Conservation (phyloP, 78 protist genomes). For the Planoprotostelium fungivorum region DNA sequence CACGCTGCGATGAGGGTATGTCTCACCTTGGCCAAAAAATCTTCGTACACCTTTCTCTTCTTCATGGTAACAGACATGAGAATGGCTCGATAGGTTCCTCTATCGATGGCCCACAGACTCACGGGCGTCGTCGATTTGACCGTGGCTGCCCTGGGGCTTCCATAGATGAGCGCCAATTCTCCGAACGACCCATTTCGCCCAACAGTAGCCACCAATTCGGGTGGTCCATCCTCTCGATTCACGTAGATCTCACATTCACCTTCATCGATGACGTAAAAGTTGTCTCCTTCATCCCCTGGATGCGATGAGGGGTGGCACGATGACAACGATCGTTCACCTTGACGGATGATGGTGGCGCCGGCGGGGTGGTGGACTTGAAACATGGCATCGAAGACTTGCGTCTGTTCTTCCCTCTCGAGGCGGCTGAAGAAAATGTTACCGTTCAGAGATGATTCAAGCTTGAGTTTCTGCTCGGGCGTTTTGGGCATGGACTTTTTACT, state of each 20-base stretch:
- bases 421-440: conserved; percentile 50
- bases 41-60: conserved; percentile 79
- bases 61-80: conserved; percentile 69
- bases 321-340: conserved; percentile 13
- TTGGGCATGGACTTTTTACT: conserved; percentile 6
- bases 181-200: conserved; percentile 72
- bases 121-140: conserved; percentile 54
- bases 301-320: no score
- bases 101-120: conserved; percentile 73
- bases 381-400: conserved; percentile 73
- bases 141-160: conserved; percentile 88
- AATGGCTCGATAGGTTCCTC: conserved; percentile 70
- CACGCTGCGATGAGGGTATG: no score
- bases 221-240: conserved; percentile 13
- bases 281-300: conserved; percentile 81
- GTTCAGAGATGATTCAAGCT: conserved; percentile 26
- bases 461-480: conserved; percentile 28
- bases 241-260: conserved; percentile 70
- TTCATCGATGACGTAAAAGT: conserved; percentile 72
- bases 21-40: conserved; percentile 68
- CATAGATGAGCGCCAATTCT: conserved; percentile 83
- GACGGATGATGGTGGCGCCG: conserved; percentile 63
- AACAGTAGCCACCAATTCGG: conserved; percentile 23
- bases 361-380: conserved; percentile 25
- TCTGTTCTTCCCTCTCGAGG: conserved; percentile 55